phyloP scores from a whole-genome alignment of 1,139 yeast species.

The Arxiozyma bovina region DNA sequence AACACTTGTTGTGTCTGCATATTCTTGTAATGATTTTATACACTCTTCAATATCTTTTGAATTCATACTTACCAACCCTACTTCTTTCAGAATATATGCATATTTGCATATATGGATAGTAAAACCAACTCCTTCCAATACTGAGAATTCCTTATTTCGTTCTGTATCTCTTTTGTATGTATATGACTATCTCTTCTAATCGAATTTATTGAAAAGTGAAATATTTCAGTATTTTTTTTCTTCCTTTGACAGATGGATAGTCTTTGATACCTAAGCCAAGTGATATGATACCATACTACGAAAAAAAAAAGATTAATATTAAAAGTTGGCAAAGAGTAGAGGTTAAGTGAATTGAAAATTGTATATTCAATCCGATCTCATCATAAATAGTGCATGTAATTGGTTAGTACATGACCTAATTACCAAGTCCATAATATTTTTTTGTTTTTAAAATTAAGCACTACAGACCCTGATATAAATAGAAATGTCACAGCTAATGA shows the following conservation, averaged over 20 bases:
- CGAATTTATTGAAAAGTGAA: not conserved
- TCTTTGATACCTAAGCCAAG: not conserved
- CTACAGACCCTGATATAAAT: not conserved
- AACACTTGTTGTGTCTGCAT: constrained; percentile 14
- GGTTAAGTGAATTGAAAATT: not conserved
- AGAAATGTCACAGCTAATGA: not conserved
- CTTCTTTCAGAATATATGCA: not conserved
- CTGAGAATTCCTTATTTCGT: too few species aligned
- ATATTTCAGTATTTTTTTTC: too few species aligned
- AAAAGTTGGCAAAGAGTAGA: not conserved
- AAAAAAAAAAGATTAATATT: too few species aligned
- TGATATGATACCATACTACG: not conserved
- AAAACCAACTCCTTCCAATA: not conserved
- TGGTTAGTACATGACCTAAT: not conserved
- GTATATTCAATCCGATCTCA: too few species aligned
- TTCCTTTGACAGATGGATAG: too few species aligned
- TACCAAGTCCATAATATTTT: not conserved
- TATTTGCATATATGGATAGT: not conserved
- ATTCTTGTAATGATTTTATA: constrained; percentile 14
- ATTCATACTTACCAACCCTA: not conserved
- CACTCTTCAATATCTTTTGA: constrained; percentile 23
- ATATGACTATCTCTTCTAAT: not conserved
- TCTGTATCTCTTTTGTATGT: too few species aligned
- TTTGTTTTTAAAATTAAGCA: not conserved
- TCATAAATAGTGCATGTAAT: not conserved